Evolutionary conservation across 2,329 filamentous ascomycete species (phyloP), one percentile per base, ranked within the genome.

Genomic region (Didymella pomorum): DNA sequence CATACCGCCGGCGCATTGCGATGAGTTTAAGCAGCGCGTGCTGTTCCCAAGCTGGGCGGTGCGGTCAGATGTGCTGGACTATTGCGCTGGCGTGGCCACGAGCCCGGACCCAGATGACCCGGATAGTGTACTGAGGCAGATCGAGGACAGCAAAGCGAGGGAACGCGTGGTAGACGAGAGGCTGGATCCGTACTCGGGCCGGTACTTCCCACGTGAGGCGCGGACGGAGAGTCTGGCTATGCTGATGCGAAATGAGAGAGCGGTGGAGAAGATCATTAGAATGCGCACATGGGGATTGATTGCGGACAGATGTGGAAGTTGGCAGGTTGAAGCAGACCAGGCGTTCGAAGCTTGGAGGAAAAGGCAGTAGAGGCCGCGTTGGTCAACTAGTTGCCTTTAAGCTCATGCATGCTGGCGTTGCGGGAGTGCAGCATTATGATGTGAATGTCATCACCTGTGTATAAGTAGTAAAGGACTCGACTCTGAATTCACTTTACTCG

Each of bases 21-120:
- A 83, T 39, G 72, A 73, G 0, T 98, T 98, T 78, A 91, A 92
- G 66, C 81, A 92, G 12, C 82, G 86, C 23, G 87, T 96, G 1
- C 79, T 99, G 2, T 97, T 97, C 68, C 92, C 93, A 0, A 90
- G 90, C 25, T 99, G 95, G 95, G 88, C 94, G 69, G 83, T 86
- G 4, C 86, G 95, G 35, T 89, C 89, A 16, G 89, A 96, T 71
- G 89, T 97, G 1, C 81, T 98, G 53, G 90, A 88, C 66, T 99
- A 97, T 77, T 99, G 95, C 79, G 88, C 91, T 2, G 84, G 89
- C 33, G 93, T 99, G 0, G 94, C 94, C 3, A 92, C 92, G 11
- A 91, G 88, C 59, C 90, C 92, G 0, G 93, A 98, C 70, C 92
- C 92, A 0, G 86, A 94, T 59, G 93, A 97, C 68, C 93, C 93